These are phyloP conservation scores for Auriscalpium microsporum DNA, from an alignment of 768 basidiomycete genomes.

Conservation along the genomic window DNA sequence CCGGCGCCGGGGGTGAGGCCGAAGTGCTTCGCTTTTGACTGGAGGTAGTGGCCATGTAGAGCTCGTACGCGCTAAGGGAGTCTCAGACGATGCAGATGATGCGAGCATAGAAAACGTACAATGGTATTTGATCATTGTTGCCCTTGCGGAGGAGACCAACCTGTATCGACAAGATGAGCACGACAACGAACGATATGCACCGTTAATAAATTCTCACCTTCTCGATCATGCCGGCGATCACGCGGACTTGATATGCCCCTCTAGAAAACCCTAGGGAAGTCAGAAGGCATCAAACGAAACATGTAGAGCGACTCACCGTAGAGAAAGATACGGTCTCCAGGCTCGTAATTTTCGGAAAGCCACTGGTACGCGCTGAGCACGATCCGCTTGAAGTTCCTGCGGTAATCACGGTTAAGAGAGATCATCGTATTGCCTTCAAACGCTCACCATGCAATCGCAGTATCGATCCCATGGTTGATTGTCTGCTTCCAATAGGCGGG, in stretches of 20 bases:
- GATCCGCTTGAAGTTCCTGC: conserved; percentile 28
- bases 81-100: no score
- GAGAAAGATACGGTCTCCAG: conserved; percentile 32
- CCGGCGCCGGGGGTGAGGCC: no score
- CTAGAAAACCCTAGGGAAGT: conserved; percentile 31
- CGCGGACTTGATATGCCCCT: conserved; percentile 37
- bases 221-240: conserved; percentile 36
- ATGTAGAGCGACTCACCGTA: conserved; percentile 24
- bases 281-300: background rate
- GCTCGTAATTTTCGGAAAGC: conserved; percentile 30
- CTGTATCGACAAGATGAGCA: conserved; percentile 15
- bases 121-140: conserved; percentile 33
- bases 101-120: conserved; percentile 17
- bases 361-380: conserved; percentile 32
- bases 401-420: background rate
- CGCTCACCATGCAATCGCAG: conserved; percentile 28
- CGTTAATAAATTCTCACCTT: conserved; percentile 15
- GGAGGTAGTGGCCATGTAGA: conserved; percentile 4
- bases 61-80: conserved; percentile 26
- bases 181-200: no score
- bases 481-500: no score
- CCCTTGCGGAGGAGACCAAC: conserved; percentile 34
- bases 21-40: background rate
- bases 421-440: no score
- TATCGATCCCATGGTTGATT: conserved; percentile 20